Conservation (phyloP, 441 rosid species). For the Pelargonium myrrhifolium region DNA sequence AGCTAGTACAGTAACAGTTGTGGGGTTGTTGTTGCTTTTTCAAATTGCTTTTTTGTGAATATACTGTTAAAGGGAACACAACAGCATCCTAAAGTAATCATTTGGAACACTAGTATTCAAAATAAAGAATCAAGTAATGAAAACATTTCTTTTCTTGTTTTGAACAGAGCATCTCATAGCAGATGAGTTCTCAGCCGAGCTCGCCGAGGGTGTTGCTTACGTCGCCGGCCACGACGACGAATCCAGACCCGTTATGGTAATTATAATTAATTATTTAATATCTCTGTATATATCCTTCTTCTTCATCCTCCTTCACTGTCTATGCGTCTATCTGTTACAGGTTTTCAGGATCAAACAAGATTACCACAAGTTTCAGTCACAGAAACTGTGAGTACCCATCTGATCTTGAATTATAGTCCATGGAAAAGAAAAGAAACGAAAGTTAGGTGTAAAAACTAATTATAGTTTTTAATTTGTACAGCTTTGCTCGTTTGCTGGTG, state of each 20-base stretch:
- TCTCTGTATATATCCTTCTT: no score
- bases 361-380: slow-evolving; percentile 69
- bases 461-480: no score
- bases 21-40: no score
- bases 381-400: slow-evolving; percentile 52
- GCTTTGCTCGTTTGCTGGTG: slow-evolving; percentile 74
- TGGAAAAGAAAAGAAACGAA: no score
- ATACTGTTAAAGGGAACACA: no score
- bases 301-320: not conserved
- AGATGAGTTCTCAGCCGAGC: slow-evolving; percentile 84
- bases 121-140: no score
- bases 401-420: not conserved
- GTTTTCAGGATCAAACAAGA: slow-evolving; percentile 85
- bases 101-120: no score
- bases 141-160: slow-evolving; percentile 7
- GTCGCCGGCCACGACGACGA: slow-evolving; percentile 90
- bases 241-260: slow-evolving; percentile 75
- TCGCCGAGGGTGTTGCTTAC: slow-evolving; percentile 72
- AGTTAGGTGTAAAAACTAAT: no score
- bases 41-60: no score
- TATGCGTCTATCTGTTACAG: slow-evolving; percentile 26
- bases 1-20: no score
- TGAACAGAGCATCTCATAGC: slow-evolving; percentile 62
- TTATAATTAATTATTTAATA: no score
- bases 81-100: no score